These are phyloP conservation scores for Ceratobasidium theobromae DNA, from an alignment of 1,284 basidiomycete species.

Conservation along the genomic window DNA sequence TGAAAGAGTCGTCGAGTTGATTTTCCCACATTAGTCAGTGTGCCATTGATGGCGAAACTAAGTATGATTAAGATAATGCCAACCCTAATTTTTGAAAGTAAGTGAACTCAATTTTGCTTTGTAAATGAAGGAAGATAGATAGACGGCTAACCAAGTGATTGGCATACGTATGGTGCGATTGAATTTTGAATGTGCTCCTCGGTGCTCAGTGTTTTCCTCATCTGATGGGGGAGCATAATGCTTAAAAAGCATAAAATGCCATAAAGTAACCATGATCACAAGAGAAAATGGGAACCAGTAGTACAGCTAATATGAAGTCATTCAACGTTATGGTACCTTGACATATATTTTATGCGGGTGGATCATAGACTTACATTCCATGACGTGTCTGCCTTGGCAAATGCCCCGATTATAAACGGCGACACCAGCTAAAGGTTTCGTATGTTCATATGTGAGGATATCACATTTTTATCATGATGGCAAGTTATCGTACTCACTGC, in stretches of 20 bases:
- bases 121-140: neutral
- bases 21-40: slow-evolving; percentile 8
- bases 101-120: neutral
- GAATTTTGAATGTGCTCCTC: slow-evolving; percentile 1
- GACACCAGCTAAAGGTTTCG: neutral
- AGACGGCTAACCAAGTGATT: slow-evolving; percentile 10
- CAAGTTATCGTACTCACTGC: neutral
- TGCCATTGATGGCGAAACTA: slow-evolving; percentile 13
- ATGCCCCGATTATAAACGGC: slow-evolving; percentile 7
- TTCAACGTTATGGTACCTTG: neutral
- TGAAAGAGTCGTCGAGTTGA: neutral
- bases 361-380: slow-evolving; percentile 6
- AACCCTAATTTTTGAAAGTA: neutral
- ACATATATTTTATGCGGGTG: too few species aligned
- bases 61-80: slow-evolving; percentile 18
- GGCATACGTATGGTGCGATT: neutral
- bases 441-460: too few species aligned
- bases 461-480: neutral
- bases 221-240: neutral
- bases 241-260: slow-evolving; percentile 21
- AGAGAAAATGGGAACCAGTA: slow-evolving; percentile 23
- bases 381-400: neutral
- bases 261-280: neutral
- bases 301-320: neutral
- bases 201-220: neutral